Evolutionary conservation across 805 yeast genomes (phyloP).

Genomic region (Zygoascus bituminiphila): DNA sequence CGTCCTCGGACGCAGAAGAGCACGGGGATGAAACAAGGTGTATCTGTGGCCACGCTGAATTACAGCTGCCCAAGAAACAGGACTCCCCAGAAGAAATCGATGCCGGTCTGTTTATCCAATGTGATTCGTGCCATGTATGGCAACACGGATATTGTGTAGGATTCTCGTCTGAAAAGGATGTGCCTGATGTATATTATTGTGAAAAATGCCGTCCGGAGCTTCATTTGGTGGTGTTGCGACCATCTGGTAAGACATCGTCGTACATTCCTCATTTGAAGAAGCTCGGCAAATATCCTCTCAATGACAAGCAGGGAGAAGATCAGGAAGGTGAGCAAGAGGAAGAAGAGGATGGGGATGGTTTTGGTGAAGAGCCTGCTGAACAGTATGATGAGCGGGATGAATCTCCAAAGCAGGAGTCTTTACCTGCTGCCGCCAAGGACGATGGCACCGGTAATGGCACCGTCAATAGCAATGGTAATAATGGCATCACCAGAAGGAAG

Average conservation of each 20-base stretch:
- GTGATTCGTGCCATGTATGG: conserved; percentile 94
- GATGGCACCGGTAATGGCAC: too few relatives aligned
- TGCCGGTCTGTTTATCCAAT: conserved; percentile 91
- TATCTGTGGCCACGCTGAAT: conserved; percentile 46
- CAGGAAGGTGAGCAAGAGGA: conserved; percentile 22
- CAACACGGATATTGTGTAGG: conserved; percentile 97
- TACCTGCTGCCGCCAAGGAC: too few relatives aligned
- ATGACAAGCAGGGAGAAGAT: background rate
- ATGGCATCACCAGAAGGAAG: background rate
- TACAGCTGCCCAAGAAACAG: conserved; percentile 23
- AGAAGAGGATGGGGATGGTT: conserved; percentile 14
- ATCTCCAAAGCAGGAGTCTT: background rate
- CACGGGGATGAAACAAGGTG: conserved; percentile 44
- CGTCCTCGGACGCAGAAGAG: background rate
- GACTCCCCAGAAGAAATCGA: conserved; percentile 42
- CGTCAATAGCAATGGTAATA: too few relatives aligned
- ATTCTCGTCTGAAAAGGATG: conserved; percentile 57
- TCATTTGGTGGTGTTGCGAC: conserved; percentile 48
- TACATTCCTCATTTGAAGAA: conserved; percentile 38
- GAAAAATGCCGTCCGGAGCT: conserved; percentile 82
- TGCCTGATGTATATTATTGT: conserved; percentile 94
- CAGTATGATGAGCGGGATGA: conserved; percentile 7
- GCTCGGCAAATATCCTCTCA: background rate
- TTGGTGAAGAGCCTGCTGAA: conserved; percentile 4
- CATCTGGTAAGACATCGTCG: conserved; percentile 40